Percentiles rank a stretch among this genome's conserved stretches.
phyloP scores from a whole-genome alignment of 225 moss, liverwort and hornwort genomes.

The Anthoceros angustus region DNA sequence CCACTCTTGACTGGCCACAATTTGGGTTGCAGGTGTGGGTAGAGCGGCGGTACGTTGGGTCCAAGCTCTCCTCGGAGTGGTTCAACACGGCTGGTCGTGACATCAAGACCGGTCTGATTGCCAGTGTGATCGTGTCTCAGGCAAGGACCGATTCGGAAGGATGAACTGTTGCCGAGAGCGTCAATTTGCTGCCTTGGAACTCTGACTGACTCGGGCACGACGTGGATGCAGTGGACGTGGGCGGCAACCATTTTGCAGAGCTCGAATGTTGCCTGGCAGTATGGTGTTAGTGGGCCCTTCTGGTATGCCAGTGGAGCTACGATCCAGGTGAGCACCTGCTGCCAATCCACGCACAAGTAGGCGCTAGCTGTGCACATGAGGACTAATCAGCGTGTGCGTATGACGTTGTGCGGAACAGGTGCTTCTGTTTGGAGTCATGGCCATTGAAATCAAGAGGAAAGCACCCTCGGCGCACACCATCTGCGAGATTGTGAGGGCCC shows the following conservation, averaged over 20 bases:
- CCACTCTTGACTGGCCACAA: too few relatives aligned
- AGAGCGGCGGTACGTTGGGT: slow-evolving; percentile 55
- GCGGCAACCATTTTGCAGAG: slow-evolving; percentile 94
- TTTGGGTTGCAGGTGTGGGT: slow-evolving; percentile 49
- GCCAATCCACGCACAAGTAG: too few relatives aligned
- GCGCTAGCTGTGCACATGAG: too few relatives aligned
- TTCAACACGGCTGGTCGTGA: slow-evolving; percentile 92
- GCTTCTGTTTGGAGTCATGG: slow-evolving; percentile 75
- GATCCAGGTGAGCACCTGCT: slow-evolving; percentile 22
- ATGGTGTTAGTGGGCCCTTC: slow-evolving; percentile 89
- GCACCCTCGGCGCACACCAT: slow-evolving; percentile 90
- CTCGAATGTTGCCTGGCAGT: slow-evolving; percentile 90
- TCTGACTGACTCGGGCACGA: background rate
- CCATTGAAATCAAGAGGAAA: slow-evolving; percentile 92
- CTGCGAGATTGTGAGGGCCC: slow-evolving; percentile 71
- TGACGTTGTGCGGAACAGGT: slow-evolving; percentile 18
- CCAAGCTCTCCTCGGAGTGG: slow-evolving; percentile 80
- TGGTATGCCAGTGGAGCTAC: slow-evolving; percentile 95
- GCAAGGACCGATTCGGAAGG: slow-evolving; percentile 7
- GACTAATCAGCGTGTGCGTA: too few relatives aligned
- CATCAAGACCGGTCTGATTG: slow-evolving; percentile 86
- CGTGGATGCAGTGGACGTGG: slow-evolving; percentile 84
- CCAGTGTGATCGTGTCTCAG: slow-evolving; percentile 96
- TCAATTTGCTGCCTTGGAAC: background rate
- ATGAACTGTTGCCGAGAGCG: background rate